Conservation (phyloP, 116 monocot genomes). For the Zostera marina region DNA sequence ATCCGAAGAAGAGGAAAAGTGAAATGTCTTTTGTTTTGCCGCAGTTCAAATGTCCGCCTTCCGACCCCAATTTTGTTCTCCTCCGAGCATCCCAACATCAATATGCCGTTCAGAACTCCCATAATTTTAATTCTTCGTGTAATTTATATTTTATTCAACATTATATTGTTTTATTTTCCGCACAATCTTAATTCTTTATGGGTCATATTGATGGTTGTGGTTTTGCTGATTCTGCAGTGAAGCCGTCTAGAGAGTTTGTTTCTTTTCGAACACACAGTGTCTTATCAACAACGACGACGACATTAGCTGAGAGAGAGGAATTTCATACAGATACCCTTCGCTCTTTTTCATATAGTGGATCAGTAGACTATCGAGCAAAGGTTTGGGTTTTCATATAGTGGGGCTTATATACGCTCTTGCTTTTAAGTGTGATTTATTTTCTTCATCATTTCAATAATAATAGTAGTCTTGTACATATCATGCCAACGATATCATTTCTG, state of each 20-base stretch:
- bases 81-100: conserved; percentile 7
- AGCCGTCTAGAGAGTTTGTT: conserved; percentile 12
- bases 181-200: not conserved
- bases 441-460: not conserved
- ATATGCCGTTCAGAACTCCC: conserved; percentile 1
- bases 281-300: conserved; percentile 13
- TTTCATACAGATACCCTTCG: conserved; percentile 15
- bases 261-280: conserved; percentile 21
- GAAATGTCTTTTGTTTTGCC: conserved; percentile 7
- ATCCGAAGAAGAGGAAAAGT: not conserved
- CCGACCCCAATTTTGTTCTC: conserved; percentile 4
- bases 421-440: not conserved
- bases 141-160: not conserved
- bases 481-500: too few relatives aligned
- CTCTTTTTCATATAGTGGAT: conserved; percentile 10
- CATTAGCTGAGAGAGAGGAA: conserved; percentile 32
- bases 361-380: not conserved
- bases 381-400: conserved; percentile 26
- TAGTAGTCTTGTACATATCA: not conserved
- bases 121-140: not conserved
- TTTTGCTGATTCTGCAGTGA: conserved; percentile 15
- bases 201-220: not conserved
- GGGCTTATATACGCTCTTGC: conserved; percentile 11
- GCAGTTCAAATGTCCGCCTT: conserved; percentile 29
- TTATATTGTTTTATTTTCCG: not conserved